Base-by-base conservation (phyloP, 768 basidiomycete genomes). In the Kwoniella botswanensis region DNA sequence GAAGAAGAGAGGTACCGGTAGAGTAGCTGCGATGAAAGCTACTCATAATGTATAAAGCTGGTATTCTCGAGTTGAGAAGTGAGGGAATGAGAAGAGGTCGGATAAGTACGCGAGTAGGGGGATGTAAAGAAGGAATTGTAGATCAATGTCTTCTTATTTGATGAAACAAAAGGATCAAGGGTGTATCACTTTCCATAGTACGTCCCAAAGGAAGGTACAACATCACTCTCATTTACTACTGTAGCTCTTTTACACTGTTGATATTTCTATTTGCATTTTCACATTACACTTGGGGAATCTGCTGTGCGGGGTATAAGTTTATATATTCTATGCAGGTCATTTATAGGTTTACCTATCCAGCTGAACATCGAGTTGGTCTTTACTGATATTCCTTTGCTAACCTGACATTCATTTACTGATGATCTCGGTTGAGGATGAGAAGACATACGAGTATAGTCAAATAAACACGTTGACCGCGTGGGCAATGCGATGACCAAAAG, bases 11-110 rank as follows among this genome's bases (percentile, higher is more conserved):
- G 68, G 68, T 6, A 54, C 54, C 26, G 64, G 64, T 43, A 29
- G 63, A 59, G 68, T 70, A 41, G 68, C 68, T 50, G 68, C 68
- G 54, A 24, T 54, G 26, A 41, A 54, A 24, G 68, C 68, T 7
- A 65, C 60, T 35, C 67, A 68, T 46, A 68, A 63, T 21, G 26
- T 68, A 53, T 44, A 46, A 63, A 17, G 17, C 42, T 18, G 54
- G 41, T 15, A 67, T n/a, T 9, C 3, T 21, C 21, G 21, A 12
- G 54, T 7, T 21, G 24, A n/a, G 11, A n/a, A n/a, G 24, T 2
- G 13, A 55, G 24, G 22, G 54, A 55, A 22, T n/a, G 54, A n/a
- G 50, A 52, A 52, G 15, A 52, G 15, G 15, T 52, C 21, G 21
- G 50, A 21, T 52, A 17, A 21, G 5, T 15, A 15, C 21, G 15